phyloP scores from a whole-genome alignment of 495 filamentous ascomycete species.

The Lentithecium fluviatile region DNA sequence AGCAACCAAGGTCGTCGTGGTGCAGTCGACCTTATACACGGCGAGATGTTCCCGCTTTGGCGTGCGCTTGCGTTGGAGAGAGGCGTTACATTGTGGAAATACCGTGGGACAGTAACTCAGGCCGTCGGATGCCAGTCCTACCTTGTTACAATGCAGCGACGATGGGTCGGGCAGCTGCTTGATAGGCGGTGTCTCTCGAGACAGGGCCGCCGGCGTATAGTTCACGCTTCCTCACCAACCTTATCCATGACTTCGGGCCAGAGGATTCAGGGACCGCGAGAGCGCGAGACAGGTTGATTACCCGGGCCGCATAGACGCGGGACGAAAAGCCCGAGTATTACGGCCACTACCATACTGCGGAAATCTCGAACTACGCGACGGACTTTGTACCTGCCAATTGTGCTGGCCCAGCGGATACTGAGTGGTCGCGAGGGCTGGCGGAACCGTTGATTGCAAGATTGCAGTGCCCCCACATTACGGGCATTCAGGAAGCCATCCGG shows the following conservation, averaged over 20 bases:
- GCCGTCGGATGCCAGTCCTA: constrained; percentile 24
- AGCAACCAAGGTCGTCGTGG: too few relatives aligned
- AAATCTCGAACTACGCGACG: constrained; percentile 9
- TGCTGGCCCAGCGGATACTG: background rate
- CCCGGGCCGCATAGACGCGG: constrained; percentile 24
- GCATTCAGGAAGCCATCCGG: constrained; percentile 23
- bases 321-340: constrained; percentile 36
- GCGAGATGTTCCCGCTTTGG: constrained; percentile 6
- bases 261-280: constrained; percentile 31
- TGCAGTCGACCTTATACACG: background rate
- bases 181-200: constrained; percentile 19
- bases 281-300: constrained; percentile 19
- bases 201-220: constrained; percentile 9
- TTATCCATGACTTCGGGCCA: constrained; percentile 16
- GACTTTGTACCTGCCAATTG: constrained; percentile 3
- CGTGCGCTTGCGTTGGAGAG: constrained; percentile 19
- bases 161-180: constrained; percentile 5
- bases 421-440: constrained; percentile 1
- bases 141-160: constrained; percentile 31
- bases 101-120: constrained; percentile 25
- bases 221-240: constrained; percentile 21
- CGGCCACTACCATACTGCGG: constrained; percentile 23
- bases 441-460: background rate
- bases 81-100: constrained; percentile 31
- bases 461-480: constrained; percentile 21